Evolutionary conservation across 352 stramenopile species (phyloP), one percentile per base, ranked within the genome.

Genomic region (Chrysophaeum taylorii): DNA sequence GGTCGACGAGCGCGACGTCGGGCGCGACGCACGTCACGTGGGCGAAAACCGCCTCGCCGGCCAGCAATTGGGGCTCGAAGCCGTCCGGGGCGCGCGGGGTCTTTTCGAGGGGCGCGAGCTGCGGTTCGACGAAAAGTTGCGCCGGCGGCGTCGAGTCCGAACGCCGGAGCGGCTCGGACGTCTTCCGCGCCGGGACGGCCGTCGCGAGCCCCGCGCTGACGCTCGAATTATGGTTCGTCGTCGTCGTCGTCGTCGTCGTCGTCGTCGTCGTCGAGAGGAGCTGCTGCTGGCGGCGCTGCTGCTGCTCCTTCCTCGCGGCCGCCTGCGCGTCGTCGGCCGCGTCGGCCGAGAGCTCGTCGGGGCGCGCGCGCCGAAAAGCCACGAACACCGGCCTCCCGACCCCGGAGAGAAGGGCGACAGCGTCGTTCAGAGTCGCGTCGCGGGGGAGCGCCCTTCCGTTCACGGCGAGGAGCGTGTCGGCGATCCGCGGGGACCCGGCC

Each of bases 361-460:
- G 12, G 33, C 33, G n/a, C 33, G 57, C 57, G 33, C 14, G 27
- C 2, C 35, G 31, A 25, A 66, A 66, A 2, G 33, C 35, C 16
- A 66, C 57, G 33, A 45, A 9, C 33, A 66, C 57, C 16, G 57
- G 57, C 35, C 57, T 31, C 2, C 57, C 57, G 36, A 66, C 57
- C 23, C 31, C 57, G 14, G 16, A 14, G 33, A 66, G 57, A 18
- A 66, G 15, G 2, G 31, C 23, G 2, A 66, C 57, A n/a, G 57
- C 57, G 57, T 66, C 57, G 31, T 2, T 7, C 16, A 66, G 57
- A 1, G 57, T 66, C 33, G 57, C 31, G 33, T 9, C 31, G 9
- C 4, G 1, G 2, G 9, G 33, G 2, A 66, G 9, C 33, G 2
- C 5, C 57, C 57, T 31, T 2, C 57, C 57, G 57, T 66, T 66